Base-by-base conservation (phyloP, 2,329 filamentous ascomycete species). In the Pseudogymnoascus sp. region DNA sequence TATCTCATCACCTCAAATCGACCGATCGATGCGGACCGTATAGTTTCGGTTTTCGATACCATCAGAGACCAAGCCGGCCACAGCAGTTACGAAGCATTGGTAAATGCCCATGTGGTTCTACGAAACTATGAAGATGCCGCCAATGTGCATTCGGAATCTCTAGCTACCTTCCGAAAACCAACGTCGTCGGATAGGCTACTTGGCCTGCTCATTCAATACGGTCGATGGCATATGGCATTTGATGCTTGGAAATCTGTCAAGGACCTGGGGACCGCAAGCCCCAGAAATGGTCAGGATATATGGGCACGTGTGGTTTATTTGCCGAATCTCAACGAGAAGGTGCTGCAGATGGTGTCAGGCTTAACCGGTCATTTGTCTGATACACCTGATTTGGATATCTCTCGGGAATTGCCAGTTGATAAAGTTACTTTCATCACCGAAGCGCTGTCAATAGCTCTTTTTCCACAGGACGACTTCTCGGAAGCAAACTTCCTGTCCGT, bases 21-120 rank as follows among this genome's bases (percentile, higher is more conserved):
- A 11, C 37, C 69, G 2, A 59, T 74, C 23, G 76, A 83, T 68
- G 72, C 76, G 12, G 74, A 75, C 63, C 77, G 79, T 56, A 73
- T 75, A 16, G 73, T 78, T 59, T 65, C 73, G n/a, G 65, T 84
- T 7, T 84, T 84, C 67, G 69, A 77, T 28, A 38, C 38, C 8
- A 40, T 70, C n/a, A 25, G 53, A 31, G 62, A 73, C 7, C 62
- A 74, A 38, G 77, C 79, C 25, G 75, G 72, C 2, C 67, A 72
- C 6, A 71, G 73, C 3, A 77, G 80, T 61, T 85, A 83, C 68
- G 69, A 75, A 61, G 69, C 74, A 42, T 75, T 78, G 25, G 75
- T 80, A 21, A 72, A 73, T 46, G 77, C 81, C 21, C 76, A 79
- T 64, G 66, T 83, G 25, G 70, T 67, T n/a, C 70, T 78, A 14